A percentile compares a stretch with the other conserved stretches of the same genome.
phyloP scores from a whole-genome alignment of 768 basidiomycete species.

The Hypholoma sublateritium region DNA sequence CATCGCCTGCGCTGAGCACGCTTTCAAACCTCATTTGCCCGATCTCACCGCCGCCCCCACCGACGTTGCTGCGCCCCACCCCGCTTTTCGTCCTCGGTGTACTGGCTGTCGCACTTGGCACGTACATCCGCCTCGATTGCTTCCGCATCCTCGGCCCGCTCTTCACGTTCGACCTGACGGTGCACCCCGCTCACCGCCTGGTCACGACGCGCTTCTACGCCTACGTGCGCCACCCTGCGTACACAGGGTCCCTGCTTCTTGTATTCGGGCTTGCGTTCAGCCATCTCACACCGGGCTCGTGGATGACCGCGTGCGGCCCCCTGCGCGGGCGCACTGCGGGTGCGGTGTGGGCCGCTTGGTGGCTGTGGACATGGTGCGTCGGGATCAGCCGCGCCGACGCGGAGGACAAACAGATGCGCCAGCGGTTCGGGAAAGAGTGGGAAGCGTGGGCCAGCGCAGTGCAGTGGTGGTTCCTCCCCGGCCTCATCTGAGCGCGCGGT shows the following conservation, averaged over 20 bases:
- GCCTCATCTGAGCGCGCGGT: constrained; percentile 28
- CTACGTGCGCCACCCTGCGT: constrained; percentile 56
- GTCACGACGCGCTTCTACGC: constrained; percentile 50
- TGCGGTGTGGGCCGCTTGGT: constrained; percentile 41
- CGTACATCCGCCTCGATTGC: constrained; percentile 51
- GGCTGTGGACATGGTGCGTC: constrained; percentile 49
- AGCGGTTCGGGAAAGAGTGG: constrained; percentile 47
- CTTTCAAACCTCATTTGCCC: constrained; percentile 32
- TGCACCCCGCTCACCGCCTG: constrained; percentile 51
- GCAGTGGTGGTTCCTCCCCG: constrained; percentile 50
- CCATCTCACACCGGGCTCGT: constrained; percentile 46
- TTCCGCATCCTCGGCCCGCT: constrained; percentile 52
- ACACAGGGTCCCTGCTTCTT: constrained; percentile 52
- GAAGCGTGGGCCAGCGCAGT: constrained; percentile 44
- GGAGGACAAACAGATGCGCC: constrained; percentile 50
- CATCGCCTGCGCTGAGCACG: constrained; percentile 24
- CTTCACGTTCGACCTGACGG: constrained; percentile 61
- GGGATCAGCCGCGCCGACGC: constrained; percentile 48
- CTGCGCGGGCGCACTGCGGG: constrained; percentile 22
- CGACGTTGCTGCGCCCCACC: constrained; percentile 32
- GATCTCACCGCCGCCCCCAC: constrained; percentile 21
- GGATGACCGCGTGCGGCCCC: constrained; percentile 45
- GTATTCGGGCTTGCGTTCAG: constrained; percentile 45
- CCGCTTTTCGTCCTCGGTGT: constrained; percentile 48
- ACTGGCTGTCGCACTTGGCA: constrained; percentile 39